These are phyloP conservation scores for Irpex sp. DNA, from an alignment of 1,284 basidiomycete genomes.

Conservation along the genomic window DNA sequence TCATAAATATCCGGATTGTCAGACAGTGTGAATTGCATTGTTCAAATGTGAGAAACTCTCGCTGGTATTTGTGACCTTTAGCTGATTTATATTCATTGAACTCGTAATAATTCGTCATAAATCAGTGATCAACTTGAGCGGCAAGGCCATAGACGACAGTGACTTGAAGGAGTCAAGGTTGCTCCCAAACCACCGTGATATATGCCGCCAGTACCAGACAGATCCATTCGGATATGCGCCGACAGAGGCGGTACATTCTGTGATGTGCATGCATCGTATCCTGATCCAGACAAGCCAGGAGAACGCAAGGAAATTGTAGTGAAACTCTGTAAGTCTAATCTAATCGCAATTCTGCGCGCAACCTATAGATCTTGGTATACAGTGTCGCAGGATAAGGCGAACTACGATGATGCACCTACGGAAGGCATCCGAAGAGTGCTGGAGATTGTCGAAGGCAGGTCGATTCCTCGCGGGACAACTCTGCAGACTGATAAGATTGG, in stretches of 20 bases:
- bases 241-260: conserved; percentile 78
- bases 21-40: too few relatives aligned
- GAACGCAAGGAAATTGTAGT: conserved; percentile 74
- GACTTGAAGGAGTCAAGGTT: neutral
- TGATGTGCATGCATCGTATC: conserved; percentile 79
- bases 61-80: too few relatives aligned
- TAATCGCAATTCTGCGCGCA: neutral
- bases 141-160: neutral
- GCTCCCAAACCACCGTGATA: neutral
- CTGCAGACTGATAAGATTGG: conserved; percentile 85
- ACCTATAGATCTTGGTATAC: neutral
- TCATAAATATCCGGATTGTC: neutral
- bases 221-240: conserved; percentile 53
- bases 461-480: conserved; percentile 62
- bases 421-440: conserved; percentile 92
- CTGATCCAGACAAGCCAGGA: conserved; percentile 56
- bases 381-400: conserved; percentile 85
- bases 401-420: conserved; percentile 92
- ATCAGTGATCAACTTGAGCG: too few relatives aligned
- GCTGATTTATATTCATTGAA: too few relatives aligned
- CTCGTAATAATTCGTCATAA: too few relatives aligned
- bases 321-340: conserved; percentile 62
- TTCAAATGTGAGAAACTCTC: too few relatives aligned
- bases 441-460: conserved; percentile 69
- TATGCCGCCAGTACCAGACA: conserved; percentile 46